Percentiles rank a stretch among this genome's conserved stretches.
Conservation (phyloP, 1,139 yeast species). For the Saccharomyces hybrid region DNA sequence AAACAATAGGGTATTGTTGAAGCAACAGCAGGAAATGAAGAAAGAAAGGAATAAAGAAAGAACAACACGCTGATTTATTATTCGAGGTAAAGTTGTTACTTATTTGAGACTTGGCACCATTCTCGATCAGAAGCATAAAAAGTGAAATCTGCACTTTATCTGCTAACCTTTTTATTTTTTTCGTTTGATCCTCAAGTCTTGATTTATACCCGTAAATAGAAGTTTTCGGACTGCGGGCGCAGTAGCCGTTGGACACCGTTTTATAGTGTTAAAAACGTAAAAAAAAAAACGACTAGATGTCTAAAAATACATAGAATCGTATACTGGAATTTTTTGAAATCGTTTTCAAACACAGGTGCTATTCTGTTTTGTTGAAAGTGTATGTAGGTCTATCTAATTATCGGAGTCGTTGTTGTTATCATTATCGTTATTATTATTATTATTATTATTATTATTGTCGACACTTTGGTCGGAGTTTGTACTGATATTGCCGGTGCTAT, state of each 20-base stretch:
- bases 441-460: background rate
- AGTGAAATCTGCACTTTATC: background rate
- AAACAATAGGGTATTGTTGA: background rate
- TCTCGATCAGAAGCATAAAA: background rate
- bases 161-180: background rate
- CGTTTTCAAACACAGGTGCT: too few relatives aligned
- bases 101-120: background rate
- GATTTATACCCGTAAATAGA: conserved; percentile 1
- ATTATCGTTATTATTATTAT: background rate
- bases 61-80: background rate
- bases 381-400: background rate
- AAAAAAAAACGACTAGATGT: background rate
- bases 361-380: background rate
- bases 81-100: background rate
- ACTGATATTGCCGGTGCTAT: background rate
- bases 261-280: conserved; percentile 4
- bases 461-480: too few relatives aligned
- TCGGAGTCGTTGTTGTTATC: background rate
- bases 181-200: background rate
- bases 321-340: too few relatives aligned
- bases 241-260: background rate
- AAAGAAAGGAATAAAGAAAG: background rate
- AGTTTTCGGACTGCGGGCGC: background rate
- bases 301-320: too few relatives aligned
- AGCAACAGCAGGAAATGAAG: background rate